Conservation (phyloP, 352 stramenopile genomes). For the Globisporangium megalacanthum region DNA sequence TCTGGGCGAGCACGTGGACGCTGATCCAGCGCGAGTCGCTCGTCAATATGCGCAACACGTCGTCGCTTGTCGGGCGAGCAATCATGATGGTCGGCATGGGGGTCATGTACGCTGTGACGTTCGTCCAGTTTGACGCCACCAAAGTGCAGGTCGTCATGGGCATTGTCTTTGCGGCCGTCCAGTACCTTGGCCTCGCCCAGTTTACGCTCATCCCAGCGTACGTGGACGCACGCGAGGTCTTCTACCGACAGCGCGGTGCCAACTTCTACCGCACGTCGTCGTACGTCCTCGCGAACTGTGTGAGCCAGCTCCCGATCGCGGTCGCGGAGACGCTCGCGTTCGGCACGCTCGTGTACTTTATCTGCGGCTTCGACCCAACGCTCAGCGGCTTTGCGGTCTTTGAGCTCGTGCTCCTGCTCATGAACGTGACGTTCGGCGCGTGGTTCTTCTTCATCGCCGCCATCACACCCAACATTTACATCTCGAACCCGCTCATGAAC, state of each 20-base stretch:
- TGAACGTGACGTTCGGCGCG: background rate
- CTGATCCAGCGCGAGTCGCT: conserved; percentile 45
- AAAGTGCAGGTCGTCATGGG: background rate
- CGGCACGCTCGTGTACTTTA: background rate
- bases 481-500: background rate
- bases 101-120: conserved; percentile 31
- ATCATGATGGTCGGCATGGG: conserved; percentile 42
- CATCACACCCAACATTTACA: background rate
- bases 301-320: background rate
- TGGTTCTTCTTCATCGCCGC: background rate
- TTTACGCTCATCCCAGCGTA: background rate
- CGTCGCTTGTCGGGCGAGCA: conserved; percentile 22
- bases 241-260: background rate
- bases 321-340: background rate
- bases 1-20: conserved; percentile 17
- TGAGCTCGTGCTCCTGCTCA: background rate
- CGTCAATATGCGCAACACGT: conserved; percentile 37
- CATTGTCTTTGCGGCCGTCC: background rate
- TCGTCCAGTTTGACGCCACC: conserved; percentile 25
- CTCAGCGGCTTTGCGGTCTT: background rate
- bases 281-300: background rate
- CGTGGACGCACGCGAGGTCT: background rate
- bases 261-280: background rate
- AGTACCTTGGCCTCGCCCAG: background rate
- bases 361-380: background rate